A percentile compares a stretch with the other conserved stretches of the same genome.
phyloP scores from a whole-genome alignment of 352 stramenopile genomes.

The Globisporangium cystogenes region DNA sequence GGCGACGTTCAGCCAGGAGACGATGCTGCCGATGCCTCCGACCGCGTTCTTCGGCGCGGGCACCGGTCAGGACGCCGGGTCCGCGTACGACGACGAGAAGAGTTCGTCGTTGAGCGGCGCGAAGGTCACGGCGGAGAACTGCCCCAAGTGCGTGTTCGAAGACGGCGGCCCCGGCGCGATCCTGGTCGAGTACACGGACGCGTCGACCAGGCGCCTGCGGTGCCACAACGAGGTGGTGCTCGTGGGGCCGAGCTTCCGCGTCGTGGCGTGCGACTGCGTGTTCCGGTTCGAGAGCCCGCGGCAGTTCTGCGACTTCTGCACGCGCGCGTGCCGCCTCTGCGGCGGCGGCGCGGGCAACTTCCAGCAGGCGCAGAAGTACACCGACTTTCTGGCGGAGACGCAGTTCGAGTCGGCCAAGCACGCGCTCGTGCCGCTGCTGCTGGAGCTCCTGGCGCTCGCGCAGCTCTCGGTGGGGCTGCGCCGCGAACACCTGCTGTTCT shows the following conservation, averaged over 20 bases:
- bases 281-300: constrained; percentile 51
- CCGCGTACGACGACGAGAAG: constrained; percentile 26
- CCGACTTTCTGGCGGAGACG: constrained; percentile 63
- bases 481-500: constrained; percentile 49
- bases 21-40: constrained; percentile 64
- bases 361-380: constrained; percentile 68
- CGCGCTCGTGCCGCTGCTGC: constrained; percentile 37
- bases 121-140: constrained; percentile 74
- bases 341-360: constrained; percentile 74
- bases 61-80: constrained; percentile 39
- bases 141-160: constrained; percentile 76
- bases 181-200: constrained; percentile 57
- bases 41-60: constrained; percentile 67
- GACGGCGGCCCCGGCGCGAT: constrained; percentile 69
- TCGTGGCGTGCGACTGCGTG: constrained; percentile 83
- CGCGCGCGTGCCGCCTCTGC: constrained; percentile 61
- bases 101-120: background rate
- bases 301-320: constrained; percentile 76
- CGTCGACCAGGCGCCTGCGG: constrained; percentile 37
- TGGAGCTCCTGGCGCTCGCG: constrained; percentile 41
- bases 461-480: constrained; percentile 39
- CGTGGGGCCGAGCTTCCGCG: constrained; percentile 73
- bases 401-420: constrained; percentile 54
- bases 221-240: constrained; percentile 44
- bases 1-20: constrained; percentile 36